Evolutionary conservation across 139 green algal genomes (phyloP), one percentile per base, ranked within the genome.

Genomic region (Chlamydomonas sp.): DNA sequence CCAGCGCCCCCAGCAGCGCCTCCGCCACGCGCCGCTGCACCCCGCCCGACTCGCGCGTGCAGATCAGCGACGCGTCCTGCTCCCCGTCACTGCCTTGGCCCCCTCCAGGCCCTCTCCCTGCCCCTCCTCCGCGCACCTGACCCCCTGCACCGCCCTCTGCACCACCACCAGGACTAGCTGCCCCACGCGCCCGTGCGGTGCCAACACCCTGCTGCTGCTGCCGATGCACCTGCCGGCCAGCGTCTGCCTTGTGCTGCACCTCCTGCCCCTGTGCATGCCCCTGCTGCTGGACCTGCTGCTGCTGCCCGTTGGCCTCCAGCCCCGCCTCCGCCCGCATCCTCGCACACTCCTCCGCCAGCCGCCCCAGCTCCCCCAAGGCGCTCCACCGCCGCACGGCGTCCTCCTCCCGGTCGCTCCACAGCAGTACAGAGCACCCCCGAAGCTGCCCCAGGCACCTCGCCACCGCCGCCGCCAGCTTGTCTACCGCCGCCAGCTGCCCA

Each of bases 11-110:
- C 63, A 88, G 2, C 57, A 88, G 76, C 84, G 71, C 84, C 84
- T 83, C 75, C 63, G 84, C 84, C 75, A 83, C 84, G 1, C 84
- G 75, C 49, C 75, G 75, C 84, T 83, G 75, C 75, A 83, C 84
- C 5, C 84, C 84, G 57, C 75, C 84, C 1, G 72, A 60, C 74
- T 87, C 83, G 5, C 72, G 72, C 83, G 83, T 87, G 49, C 73
- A 81, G 63, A 87, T 63, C 73, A 71, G 9, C 31, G 73, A 81
- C 62, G 2, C 69, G 62, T 87, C 83, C 61, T 80, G 59, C 72
- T 87, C 83, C 0, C 72, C 62, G 5, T 18, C 81, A 4, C 9
- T 14, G 8, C 12, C 20, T 31, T 14, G 12, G 9, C 69, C 4
- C 5, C n/a, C 63, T 1, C 12, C 68, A 20, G 2, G 71, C 18